Evolutionary conservation across 2,329 filamentous ascomycete genomes (phyloP).

Genomic region (Sporothrix euskadiensis): DNA sequence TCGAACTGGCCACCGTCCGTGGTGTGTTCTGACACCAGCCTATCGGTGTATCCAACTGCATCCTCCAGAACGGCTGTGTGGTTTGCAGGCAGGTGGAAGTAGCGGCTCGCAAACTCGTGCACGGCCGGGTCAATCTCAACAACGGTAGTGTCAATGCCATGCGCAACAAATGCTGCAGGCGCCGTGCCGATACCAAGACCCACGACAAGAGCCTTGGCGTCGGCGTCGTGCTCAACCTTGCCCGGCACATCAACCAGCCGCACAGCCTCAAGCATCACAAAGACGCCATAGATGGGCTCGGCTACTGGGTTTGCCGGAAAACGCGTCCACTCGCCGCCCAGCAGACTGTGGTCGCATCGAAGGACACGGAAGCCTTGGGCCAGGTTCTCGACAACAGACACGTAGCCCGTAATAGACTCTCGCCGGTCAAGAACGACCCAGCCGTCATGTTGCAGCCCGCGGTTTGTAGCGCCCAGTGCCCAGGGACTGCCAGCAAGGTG

Average conservation of each 20-base stretch:
- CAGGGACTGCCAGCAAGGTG: slow-evolving; percentile 63
- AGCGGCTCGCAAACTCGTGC: slow-evolving; percentile 75
- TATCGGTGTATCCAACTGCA: slow-evolving; percentile 68
- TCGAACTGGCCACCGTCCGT: slow-evolving; percentile 60
- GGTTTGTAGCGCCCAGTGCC: slow-evolving; percentile 64
- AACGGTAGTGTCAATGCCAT: slow-evolving; percentile 89
- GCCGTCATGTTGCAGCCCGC: slow-evolving; percentile 61
- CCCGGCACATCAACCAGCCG: slow-evolving; percentile 68
- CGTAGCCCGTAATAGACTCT: slow-evolving; percentile 87
- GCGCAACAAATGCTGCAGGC: slow-evolving; percentile 79
- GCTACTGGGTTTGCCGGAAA: slow-evolving; percentile 57
- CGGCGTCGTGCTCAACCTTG: neutral
- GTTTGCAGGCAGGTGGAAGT: slow-evolving; percentile 77
- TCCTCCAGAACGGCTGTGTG: slow-evolving; percentile 81
- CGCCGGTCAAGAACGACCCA: slow-evolving; percentile 77
- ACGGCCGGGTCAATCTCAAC: slow-evolving; percentile 94
- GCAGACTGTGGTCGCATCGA: slow-evolving; percentile 89
- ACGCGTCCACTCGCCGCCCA: slow-evolving; percentile 86
- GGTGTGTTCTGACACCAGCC: slow-evolving; percentile 37
- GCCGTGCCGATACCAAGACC: slow-evolving; percentile 92
- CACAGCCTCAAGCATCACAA: slow-evolving; percentile 90
- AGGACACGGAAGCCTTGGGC: slow-evolving; percentile 74
- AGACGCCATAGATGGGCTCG: slow-evolving; percentile 95
- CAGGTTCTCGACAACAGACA: slow-evolving; percentile 81
- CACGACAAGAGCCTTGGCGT: slow-evolving; percentile 26